Percentiles rank a stretch among this genome's conserved stretches.
phyloP scores from a whole-genome alignment of 805 yeast genomes.

The Blastobotrys chiropterorum region DNA sequence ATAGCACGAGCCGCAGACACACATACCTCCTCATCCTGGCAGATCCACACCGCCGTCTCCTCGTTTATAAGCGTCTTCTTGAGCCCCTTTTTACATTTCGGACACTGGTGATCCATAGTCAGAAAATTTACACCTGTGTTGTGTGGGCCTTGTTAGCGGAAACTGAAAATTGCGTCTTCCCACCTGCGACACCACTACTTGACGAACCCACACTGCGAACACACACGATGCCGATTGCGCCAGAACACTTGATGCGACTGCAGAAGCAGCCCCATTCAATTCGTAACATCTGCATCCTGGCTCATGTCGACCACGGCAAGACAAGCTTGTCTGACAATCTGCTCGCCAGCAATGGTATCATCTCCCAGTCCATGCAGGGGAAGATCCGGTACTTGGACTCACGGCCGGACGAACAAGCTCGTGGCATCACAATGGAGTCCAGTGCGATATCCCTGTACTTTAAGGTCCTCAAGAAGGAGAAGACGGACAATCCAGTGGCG shows the following conservation, averaged over 20 bases:
- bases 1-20: neutral
- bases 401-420: constrained; percentile 87
- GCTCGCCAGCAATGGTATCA: constrained; percentile 92
- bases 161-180: neutral
- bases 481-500: constrained; percentile 27
- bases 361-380: constrained; percentile 92
- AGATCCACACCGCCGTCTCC: constrained; percentile 5
- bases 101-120: constrained; percentile 5
- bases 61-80: constrained; percentile 4
- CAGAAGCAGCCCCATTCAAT: constrained; percentile 66
- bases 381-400: constrained; percentile 89
- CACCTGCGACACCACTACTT: too few relatives aligned
- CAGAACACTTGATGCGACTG: constrained; percentile 55
- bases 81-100: constrained; percentile 7
- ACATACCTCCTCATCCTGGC: constrained; percentile 6
- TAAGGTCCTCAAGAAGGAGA: constrained; percentile 46
- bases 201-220: neutral
- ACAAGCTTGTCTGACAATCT: constrained; percentile 90
- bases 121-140: neutral
- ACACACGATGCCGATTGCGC: constrained; percentile 38
- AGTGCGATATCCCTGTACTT: constrained; percentile 93
- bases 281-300: constrained; percentile 89
- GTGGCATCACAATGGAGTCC: constrained; percentile 98
- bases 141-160: neutral
- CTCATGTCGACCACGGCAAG: constrained; percentile 98